phyloP scores from a whole-genome alignment of 2,329 filamentous ascomycete genomes.

The Sclerotinia nivalis region DNA sequence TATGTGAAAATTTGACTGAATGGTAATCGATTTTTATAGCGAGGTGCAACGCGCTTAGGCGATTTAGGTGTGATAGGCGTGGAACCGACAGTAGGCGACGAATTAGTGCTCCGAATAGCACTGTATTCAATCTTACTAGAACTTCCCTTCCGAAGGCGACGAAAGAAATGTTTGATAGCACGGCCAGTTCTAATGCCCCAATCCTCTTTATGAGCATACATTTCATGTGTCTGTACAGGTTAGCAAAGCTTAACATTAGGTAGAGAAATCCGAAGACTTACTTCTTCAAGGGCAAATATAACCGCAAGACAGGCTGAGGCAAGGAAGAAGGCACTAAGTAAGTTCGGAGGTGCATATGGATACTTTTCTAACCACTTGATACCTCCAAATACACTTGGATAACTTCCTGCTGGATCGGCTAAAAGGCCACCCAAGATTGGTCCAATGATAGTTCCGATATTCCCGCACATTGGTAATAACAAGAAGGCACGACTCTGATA shows the following conservation, averaged over 20 bases:
- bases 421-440: slow-evolving; percentile 48
- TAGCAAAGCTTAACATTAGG: slow-evolving; percentile 24
- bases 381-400: slow-evolving; percentile 45
- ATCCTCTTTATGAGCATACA: slow-evolving; percentile 40
- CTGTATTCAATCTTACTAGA: slow-evolving; percentile 22
- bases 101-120: slow-evolving; percentile 12
- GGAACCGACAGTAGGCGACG: slow-evolving; percentile 21
- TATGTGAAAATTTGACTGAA: slow-evolving; percentile 47
- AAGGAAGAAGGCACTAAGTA: slow-evolving; percentile 44
- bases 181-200: slow-evolving; percentile 35
- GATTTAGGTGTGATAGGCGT: slow-evolving; percentile 28
- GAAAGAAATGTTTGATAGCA: slow-evolving; percentile 28
- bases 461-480: slow-evolving; percentile 64
- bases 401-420: slow-evolving; percentile 46
- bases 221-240: slow-evolving; percentile 42
- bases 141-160: slow-evolving; percentile 23
- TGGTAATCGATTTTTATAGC: slow-evolving; percentile 45
- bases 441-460: slow-evolving; percentile 51
- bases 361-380: slow-evolving; percentile 46
- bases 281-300: slow-evolving; percentile 42
- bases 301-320: slow-evolving; percentile 40
- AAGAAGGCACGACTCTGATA: slow-evolving; percentile 48
- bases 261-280: slow-evolving; percentile 21
- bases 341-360: slow-evolving; percentile 49
- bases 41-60: slow-evolving; percentile 34